Evolutionary conservation across 352 stramenopile genomes (phyloP), one percentile per base, ranked within the genome.

Genomic region (Blastocystis sp.): DNA sequence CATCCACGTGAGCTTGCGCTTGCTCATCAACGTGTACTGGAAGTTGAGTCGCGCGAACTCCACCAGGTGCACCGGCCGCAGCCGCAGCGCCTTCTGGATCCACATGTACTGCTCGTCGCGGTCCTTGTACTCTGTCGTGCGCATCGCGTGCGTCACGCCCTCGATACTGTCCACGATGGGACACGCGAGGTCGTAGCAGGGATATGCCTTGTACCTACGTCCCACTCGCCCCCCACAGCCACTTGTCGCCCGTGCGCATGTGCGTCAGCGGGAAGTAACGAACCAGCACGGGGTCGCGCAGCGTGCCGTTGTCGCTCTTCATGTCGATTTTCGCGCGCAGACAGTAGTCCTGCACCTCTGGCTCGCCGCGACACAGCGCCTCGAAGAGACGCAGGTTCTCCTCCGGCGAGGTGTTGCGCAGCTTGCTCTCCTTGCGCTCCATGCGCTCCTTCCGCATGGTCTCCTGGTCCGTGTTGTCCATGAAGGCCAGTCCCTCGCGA

Each of bases 61-160:
- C 88, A 98, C 94, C 76, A 96, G 93, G 29, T 91, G 87, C 27
- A 94, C 90, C 14, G 88, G 87, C 21, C 92, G 88, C 21, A 96
- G 89, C 14, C 90, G 78, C 40, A 98, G 89, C 24, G 93, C 92
- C 54, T 89, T 89, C 64, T 92, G 89, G 87, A 97, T 92, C 94
- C 94, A 99, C 81, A 95, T 90, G 89, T 98, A 99, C 90, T 99
- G 96, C 87, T 94, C 92, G 86, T 98, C 94, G 51, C 96, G 92
- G 90, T 99, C 97, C 87, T 98, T 97, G 92, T 99, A 99, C 90
- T 99, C 96, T 0, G 96, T 99, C 36, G 96, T 99, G 79, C 97
- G 93, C 72, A 99, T 89, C 1, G 96, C 95, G 89, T 99, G 97
- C 38, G 95, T 99, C 48, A 99, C 96, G 36, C 97, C 97, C 88